These are phyloP conservation scores for Delitschia confertaspora DNA, from an alignment of 495 filamentous ascomycete genomes.

Conservation along the genomic window DNA sequence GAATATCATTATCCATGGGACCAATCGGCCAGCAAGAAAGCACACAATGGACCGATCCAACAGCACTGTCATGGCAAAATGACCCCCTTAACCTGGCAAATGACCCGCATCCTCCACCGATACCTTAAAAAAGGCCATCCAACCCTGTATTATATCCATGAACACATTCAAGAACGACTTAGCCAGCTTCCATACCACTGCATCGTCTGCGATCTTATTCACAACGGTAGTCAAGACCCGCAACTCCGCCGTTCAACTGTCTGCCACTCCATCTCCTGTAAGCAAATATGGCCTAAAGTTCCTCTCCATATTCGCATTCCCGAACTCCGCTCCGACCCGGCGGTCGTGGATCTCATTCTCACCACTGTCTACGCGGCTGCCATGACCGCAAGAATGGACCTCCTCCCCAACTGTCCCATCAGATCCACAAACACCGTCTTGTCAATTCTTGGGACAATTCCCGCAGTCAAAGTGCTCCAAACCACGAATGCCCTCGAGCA, in stretches of 20 bases:
- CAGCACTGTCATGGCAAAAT: constrained; percentile 3
- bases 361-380: constrained; percentile 25
- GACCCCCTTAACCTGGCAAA: constrained; percentile 19
- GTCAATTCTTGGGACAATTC: constrained; percentile 21
- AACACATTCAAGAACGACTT: constrained; percentile 6
- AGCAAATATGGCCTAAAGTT: constrained; percentile 7
- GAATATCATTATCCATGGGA: no score
- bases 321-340: constrained; percentile 18
- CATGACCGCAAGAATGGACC: constrained; percentile 10
- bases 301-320: constrained; percentile 19
- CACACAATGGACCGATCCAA: constrained; percentile 7
- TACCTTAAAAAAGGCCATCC: constrained; percentile 9
- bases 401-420: constrained; percentile 30
- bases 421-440: constrained; percentile 4
- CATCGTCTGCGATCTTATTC: constrained; percentile 23
- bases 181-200: constrained; percentile 13
- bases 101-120: constrained; percentile 16
- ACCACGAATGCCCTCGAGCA: not conserved
- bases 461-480: constrained; percentile 8
- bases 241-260: constrained; percentile 22
- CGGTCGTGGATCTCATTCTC: constrained; percentile 24
- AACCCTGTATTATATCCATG: constrained; percentile 7
- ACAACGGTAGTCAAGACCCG: constrained; percentile 3
- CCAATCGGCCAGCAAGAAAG: constrained; percentile 9
- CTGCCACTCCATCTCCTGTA: constrained; percentile 17